Evolutionary conservation across 2,329 filamentous ascomycete species (phyloP).

Genomic region (Pseudogymnoascus sp.): DNA sequence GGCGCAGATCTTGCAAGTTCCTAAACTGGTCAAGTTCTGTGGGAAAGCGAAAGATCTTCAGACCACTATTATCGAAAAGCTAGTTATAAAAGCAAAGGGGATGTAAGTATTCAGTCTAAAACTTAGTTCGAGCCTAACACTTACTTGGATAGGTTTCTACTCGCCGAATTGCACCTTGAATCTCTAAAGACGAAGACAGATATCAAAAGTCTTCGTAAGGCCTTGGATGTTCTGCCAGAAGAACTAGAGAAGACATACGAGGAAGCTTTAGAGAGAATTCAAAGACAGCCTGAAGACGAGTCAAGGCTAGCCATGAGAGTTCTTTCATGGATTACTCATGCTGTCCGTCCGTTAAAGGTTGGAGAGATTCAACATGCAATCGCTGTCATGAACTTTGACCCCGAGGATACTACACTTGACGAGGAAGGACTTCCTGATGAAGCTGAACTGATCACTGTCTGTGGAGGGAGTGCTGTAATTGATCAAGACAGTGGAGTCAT

Average conservation of each 20-base stretch:
- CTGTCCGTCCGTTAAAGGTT: neutral
- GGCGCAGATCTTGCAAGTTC: neutral
- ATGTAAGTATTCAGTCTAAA: neutral
- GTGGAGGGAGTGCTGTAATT: conserved; percentile 19
- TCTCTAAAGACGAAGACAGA: neutral
- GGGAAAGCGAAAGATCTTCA: neutral
- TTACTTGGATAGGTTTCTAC: neutral
- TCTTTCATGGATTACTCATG: neutral
- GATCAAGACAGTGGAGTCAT: conserved; percentile 7
- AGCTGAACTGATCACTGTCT: conserved; percentile 20
- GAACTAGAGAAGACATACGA: neutral
- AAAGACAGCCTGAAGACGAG: neutral
- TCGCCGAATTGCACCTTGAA: neutral
- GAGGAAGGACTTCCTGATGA: neutral
- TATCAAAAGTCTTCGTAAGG: neutral
- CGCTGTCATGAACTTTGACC: neutral
- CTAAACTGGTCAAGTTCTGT: neutral
- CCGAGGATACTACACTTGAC: neutral
- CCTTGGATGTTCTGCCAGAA: neutral
- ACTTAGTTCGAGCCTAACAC: neutral
- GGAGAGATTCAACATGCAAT: neutral
- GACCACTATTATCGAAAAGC: neutral
- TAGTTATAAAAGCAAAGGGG: neutral
- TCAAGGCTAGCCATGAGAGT: neutral
- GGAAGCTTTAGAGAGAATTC: neutral